Evolutionary conservation across 345 rosid species (phyloP), one percentile per base, ranked within the genome.

Genomic region (Ceriops tagal): DNA sequence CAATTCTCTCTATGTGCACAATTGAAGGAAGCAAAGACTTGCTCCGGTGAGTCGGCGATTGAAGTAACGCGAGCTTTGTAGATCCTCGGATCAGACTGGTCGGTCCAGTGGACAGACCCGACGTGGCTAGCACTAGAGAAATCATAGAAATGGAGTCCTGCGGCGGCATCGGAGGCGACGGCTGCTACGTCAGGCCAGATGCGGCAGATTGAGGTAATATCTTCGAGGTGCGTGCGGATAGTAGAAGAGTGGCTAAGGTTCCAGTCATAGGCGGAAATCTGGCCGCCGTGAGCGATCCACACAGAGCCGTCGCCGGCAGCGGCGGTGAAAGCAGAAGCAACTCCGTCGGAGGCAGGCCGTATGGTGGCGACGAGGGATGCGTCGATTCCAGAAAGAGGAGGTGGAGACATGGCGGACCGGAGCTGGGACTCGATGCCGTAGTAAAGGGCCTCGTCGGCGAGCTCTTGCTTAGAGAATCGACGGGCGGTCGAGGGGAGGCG

Each of bases 231-330:
- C 4, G 98, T 91, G 16, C 97, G 95, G 19, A 87, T 76, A 35
- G 98, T 84, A 67, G 79, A 75, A 24, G 85, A 53, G 61, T 88
- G 93, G 7, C 79, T 61, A 43, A 93, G 87, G 53, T 80, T 86
- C 81, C 91, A 83, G 71, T 93, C 97, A 72, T 89, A 93, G 53
- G 83, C 71, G 21, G 98, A 93, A 55, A 93, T 77, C 76, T 88
- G 96, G 28, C 98, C 98, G 0, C 97, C 97, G 69, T 93, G 98
- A 37, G 95, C 96, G 34, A 91, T 83, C 91, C 92, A 91, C 31
- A 93, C 32, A 18, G 96, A 91, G 46, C 88, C 91, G 28, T 89
- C 96, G 24, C 79, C 89, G 1, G 73, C 78, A 1, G 75, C 88
- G 5, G 92, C 87, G 6, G 90, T 81, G 75, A 89, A 86, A 49